A percentile compares a stretch with the other conserved stretches of the same genome.
phyloP scores from a whole-genome alignment of 768 basidiomycete genomes.

The Russula olivacea region DNA sequence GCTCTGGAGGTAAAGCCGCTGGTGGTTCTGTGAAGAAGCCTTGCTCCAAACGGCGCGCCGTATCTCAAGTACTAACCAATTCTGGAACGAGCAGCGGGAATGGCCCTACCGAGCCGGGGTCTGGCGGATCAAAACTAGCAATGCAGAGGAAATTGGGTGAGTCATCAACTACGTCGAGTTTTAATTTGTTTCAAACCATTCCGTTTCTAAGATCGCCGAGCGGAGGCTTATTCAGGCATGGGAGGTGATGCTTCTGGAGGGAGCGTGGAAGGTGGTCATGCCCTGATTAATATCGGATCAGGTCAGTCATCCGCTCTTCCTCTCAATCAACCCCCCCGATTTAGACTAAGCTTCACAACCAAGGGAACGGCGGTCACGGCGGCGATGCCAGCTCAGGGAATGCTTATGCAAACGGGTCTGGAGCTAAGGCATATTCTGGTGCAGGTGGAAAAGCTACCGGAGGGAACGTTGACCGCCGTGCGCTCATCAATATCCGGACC shows the following conservation, averaged over 20 bases:
- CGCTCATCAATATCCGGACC: neutral
- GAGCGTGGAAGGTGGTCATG: neutral
- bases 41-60: constrained; percentile 5
- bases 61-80: neutral
- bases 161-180: neutral
- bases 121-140: neutral
- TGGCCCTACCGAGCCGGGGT: neutral
- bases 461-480: constrained; percentile 12
- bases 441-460: constrained; percentile 15
- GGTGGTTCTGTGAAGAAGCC: constrained; percentile 10
- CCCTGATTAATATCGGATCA: constrained; percentile 18
- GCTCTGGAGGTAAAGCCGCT: constrained; percentile 17
- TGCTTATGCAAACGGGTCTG: constrained; percentile 8
- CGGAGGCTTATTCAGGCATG: constrained; percentile 17
- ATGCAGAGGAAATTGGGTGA: constrained; percentile 9
- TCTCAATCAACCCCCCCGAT: neutral
- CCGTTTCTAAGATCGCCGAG: neutral
- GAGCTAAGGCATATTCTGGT: constrained; percentile 17
- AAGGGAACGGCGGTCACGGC: constrained; percentile 26
- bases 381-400: constrained; percentile 19
- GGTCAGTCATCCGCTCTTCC: constrained; percentile 13
- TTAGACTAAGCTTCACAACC: neutral
- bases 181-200: neutral
- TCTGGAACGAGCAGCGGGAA: constrained; percentile 2
- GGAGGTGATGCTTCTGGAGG: constrained; percentile 24